Percentiles rank a stretch among this genome's conserved stretches.
These are phyloP conservation scores for Suhomyces guaymorum DNA, from an alignment of 1,139 yeast species.

Conservation along the genomic window DNA sequence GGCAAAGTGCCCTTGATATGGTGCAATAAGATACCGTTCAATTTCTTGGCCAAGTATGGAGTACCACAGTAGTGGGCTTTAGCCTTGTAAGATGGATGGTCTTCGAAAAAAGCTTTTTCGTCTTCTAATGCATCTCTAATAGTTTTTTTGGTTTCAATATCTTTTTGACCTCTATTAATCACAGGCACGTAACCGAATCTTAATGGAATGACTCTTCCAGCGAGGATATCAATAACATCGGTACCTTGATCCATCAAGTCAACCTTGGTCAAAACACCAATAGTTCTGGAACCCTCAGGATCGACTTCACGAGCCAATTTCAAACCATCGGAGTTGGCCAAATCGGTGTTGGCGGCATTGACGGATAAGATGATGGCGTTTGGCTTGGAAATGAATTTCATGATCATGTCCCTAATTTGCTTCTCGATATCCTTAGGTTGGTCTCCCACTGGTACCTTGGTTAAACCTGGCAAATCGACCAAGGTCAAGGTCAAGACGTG, in stretches of 20 bases:
- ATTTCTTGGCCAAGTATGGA: slow-evolving; percentile 90
- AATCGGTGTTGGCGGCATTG: slow-evolving; percentile 95
- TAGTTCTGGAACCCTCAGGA: slow-evolving; percentile 94
- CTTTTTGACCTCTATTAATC: slow-evolving; percentile 96
- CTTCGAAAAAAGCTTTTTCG: slow-evolving; percentile 75
- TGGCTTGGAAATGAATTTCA: slow-evolving; percentile 92
- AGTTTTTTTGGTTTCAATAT: slow-evolving; percentile 82
- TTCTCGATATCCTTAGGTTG: slow-evolving; percentile 97
- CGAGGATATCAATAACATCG: slow-evolving; percentile 95
- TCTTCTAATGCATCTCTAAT: slow-evolving; percentile 85
- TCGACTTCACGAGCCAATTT: slow-evolving; percentile 97
- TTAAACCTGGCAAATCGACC: slow-evolving; percentile 96
- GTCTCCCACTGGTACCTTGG: slow-evolving; percentile 99
- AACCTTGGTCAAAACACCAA: slow-evolving; percentile 95
- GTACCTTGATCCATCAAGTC: slow-evolving; percentile 98
- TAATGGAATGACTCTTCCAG: slow-evolving; percentile 93
- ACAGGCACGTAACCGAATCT: slow-evolving; percentile 97
- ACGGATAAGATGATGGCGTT: slow-evolving; percentile 95
- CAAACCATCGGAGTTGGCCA: slow-evolving; percentile 96
- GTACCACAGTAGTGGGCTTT: slow-evolving; percentile 95
- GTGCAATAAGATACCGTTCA: slow-evolving; percentile 84
- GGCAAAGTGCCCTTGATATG: slow-evolving; percentile 94
- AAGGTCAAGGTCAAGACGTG: slow-evolving; percentile 92
- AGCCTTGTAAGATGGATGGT: slow-evolving; percentile 74
- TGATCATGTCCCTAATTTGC: slow-evolving; percentile 90